Evolutionary conservation across 441 rosid genomes (phyloP).

Genomic region (Mallotus repandus): DNA sequence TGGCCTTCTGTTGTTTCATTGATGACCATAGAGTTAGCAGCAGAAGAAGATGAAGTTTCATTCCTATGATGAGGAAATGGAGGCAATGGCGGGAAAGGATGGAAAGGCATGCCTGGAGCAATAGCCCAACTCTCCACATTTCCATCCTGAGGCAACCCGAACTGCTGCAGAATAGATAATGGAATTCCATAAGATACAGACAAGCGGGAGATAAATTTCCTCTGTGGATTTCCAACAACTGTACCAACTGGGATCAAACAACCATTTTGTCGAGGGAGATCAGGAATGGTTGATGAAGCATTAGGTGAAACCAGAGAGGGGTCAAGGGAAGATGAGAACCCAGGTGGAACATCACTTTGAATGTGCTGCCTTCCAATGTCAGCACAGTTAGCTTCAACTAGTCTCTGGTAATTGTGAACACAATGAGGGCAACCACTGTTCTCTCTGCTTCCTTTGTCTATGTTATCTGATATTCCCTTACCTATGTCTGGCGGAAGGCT

Average conservation of each 20-base stretch:
- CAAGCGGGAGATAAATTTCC: slow-evolving; percentile 57
- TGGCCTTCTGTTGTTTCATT: slow-evolving; percentile 21
- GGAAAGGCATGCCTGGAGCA: slow-evolving; percentile 89
- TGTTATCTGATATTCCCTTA: slow-evolving; percentile 19
- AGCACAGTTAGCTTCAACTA: slow-evolving; percentile 29
- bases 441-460: slow-evolving; percentile 27
- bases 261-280: slow-evolving; percentile 29
- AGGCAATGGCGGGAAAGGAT: slow-evolving; percentile 94
- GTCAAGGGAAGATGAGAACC: slow-evolving; percentile 56
- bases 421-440: slow-evolving; percentile 24
- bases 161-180: slow-evolving; percentile 54
- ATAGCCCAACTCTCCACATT: slow-evolving; percentile 52
- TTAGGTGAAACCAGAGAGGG: slow-evolving; percentile 33
- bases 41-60: slow-evolving; percentile 27
- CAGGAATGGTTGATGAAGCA: slow-evolving; percentile 32
- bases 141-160: slow-evolving; percentile 51
- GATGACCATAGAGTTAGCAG: slow-evolving; percentile 24
- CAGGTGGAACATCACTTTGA: slow-evolving; percentile 75
- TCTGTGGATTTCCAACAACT: slow-evolving; percentile 52
- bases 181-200: slow-evolving; percentile 92
- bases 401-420: slow-evolving; percentile 24
- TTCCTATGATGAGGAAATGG: slow-evolving; percentile 47
- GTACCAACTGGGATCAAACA: slow-evolving; percentile 30
- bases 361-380: slow-evolving; percentile 32
- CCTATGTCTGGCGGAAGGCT: slow-evolving; percentile 17